Percentiles rank a stretch among this genome's conserved stretches.
Evolutionary conservation across 345 rosid species (phyloP).

Genomic region (Syzygium aromaticum): DNA sequence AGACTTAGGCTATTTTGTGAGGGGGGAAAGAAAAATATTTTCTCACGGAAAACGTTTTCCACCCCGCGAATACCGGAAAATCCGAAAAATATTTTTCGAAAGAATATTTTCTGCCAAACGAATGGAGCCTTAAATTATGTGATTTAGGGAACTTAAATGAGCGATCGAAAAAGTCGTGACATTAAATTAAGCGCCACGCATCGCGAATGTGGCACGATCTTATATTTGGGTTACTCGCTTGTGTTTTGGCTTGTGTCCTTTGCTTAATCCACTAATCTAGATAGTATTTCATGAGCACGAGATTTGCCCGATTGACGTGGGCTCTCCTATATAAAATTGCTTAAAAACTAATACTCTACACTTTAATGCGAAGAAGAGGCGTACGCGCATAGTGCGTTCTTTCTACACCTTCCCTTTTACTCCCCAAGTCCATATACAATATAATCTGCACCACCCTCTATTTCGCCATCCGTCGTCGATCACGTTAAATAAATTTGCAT

Average conservation of each 20-base stretch:
- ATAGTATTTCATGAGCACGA: background rate
- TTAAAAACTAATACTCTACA: background rate
- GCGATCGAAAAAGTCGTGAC: background rate
- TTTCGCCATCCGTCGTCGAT: background rate
- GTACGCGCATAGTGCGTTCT: no score
- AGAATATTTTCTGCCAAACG: no score
- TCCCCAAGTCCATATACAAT: background rate
- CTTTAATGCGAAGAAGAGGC: background rate
- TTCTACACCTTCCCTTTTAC: background rate
- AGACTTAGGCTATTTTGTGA: no score
- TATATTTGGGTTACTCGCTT: fast-evolving
- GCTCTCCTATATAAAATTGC: background rate
- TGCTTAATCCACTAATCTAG: background rate
- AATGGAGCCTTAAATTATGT: no score
- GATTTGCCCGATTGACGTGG: background rate
- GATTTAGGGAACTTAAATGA: background rate
- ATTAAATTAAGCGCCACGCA: background rate
- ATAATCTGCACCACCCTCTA: background rate
- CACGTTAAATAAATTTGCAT: background rate
- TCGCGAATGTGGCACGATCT: background rate
- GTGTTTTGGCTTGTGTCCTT: background rate
- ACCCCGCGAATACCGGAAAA: no score
- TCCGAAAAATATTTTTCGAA: no score
- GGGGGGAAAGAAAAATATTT: no score
- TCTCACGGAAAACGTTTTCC: no score